Base-by-base conservation (phyloP, 805 yeast genomes). In the Schwanniomyces sp. region DNA sequence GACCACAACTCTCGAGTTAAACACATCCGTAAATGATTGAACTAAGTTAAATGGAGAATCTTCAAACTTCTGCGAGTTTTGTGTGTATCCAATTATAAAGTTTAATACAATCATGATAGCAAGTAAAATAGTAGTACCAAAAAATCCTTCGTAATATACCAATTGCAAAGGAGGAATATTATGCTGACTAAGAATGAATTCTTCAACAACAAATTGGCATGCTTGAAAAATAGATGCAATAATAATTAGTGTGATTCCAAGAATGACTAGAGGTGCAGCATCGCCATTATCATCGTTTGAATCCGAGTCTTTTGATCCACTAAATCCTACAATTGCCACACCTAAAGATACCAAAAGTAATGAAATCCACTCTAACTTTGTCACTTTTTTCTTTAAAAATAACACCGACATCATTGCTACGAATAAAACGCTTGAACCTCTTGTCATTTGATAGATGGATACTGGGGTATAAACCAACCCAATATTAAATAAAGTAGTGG, bases 371-470 rank as follows among this genome's bases (percentile, higher is more conserved):
- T 88, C 91, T 21, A 81, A 59, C 49, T 78, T 74, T 8, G 82
- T 70, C 41, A 88, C 81, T 16, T 61, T 65, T 37, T 81, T 75
- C 41, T 76, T 70, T 52, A 88, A 74, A 57, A 86, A 85, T 1
- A 84, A 25, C 34, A 84, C 84, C 18, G 89, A 82, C 58, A 86
- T 75, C 12, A 82, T 63, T 1, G 91, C 95, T 21, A 87, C 95
- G 66, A 86, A 86, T 37, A 88, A 66, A 38, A 88, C 88, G 37
- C 86, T 69, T 0, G 90, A 80, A 2, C 95, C 94, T 53, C 95
- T 72, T n/a, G 86, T 83, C 95, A 88, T 88, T 62, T 88, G 95
- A 63, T 86, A 88, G 43, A 87, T 78, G 1, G 91, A 85, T 7
- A 87, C 94, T 0, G 94, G 92, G 1, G 84, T 82, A 63, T 82